phyloP scores from a whole-genome alignment of 208 protist species.

The Kentomonas sorsogonicus region DNA sequence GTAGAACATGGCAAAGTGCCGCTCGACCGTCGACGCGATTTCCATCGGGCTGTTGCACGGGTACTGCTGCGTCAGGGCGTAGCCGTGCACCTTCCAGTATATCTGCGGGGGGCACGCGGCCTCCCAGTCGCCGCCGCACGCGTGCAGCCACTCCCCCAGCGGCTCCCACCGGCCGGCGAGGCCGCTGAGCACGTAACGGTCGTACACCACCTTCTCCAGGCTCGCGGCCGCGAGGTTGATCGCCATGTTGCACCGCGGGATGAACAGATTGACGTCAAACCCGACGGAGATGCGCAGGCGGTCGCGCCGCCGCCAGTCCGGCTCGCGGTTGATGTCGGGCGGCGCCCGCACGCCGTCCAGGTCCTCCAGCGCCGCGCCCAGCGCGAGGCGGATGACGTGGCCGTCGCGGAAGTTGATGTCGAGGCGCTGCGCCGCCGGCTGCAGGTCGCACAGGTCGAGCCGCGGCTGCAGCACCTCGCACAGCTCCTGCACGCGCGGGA shows the following conservation, averaged over 20 bases:
- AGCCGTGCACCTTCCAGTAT: conserved; percentile 79
- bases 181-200: conserved; percentile 21
- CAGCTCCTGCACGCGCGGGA: conserved; percentile 30
- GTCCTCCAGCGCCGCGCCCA: conserved; percentile 37
- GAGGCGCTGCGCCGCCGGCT: conserved; percentile 41
- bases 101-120: conserved; percentile 48
- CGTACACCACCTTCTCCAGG: conserved; percentile 60
- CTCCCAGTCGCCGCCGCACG: conserved; percentile 13
- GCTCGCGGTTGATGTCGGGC: conserved; percentile 45
- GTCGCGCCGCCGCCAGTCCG: conserved; percentile 56
- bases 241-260: conserved; percentile 28
- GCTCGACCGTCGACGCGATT: conserved; percentile 36
- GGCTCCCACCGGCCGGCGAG: conserved; percentile 6
- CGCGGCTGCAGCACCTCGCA: conserved; percentile 42
- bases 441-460: conserved; percentile 53
- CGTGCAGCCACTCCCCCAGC: conserved; percentile 20
- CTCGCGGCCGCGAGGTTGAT: conserved; percentile 46
- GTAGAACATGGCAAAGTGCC: conserved; percentile 70
- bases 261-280: conserved; percentile 81
- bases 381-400: conserved; percentile 55
- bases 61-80: conserved; percentile 39
- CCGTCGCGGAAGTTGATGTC: conserved; percentile 69
- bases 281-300: conserved; percentile 81
- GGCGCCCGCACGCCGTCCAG: conserved; percentile 18
- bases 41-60: conserved; percentile 33